Conservation (phyloP, 192 early-diverging fungal genomes). For the Coemansia sp. region DNA sequence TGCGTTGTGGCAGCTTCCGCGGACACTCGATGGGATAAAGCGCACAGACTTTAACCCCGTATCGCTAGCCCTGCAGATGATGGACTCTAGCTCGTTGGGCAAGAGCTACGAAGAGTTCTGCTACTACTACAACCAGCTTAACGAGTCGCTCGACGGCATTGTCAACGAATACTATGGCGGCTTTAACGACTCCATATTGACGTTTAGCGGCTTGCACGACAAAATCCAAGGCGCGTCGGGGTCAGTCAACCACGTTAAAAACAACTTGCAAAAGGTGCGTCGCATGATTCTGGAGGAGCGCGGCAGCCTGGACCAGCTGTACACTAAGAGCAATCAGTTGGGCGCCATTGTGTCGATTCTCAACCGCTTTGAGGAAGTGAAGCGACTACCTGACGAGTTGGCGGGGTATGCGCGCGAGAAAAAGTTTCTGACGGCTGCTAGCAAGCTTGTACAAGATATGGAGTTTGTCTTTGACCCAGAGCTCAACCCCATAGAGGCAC, state of each 20-base stretch:
- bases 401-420: constrained; percentile 64
- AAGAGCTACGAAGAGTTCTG: constrained; percentile 70
- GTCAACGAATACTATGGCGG: constrained; percentile 81
- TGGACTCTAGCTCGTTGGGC: constrained; percentile 74
- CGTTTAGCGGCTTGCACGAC: constrained; percentile 76
- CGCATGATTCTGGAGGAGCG: constrained; percentile 65
- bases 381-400: constrained; percentile 66
- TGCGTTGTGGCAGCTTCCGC: constrained; percentile 54
- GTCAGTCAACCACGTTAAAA: constrained; percentile 66
- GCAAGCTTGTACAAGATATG: constrained; percentile 64
- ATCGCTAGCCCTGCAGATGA: constrained; percentile 68
- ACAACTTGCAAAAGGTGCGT: constrained; percentile 65
- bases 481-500: constrained; percentile 69
- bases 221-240: constrained; percentile 69
- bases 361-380: constrained; percentile 72
- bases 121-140: constrained; percentile 60
- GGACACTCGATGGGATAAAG: constrained; percentile 47
- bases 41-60: constrained; percentile 72
- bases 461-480: constrained; percentile 66
- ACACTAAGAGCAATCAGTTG: constrained; percentile 73
- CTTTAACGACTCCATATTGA: constrained; percentile 81
- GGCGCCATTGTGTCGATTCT: constrained; percentile 79
- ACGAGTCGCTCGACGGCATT: constrained; percentile 70
- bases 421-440: constrained; percentile 70
- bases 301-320: constrained; percentile 69